Base-by-base conservation (phyloP, 805 yeast species). In the Ogataea corticis region DNA sequence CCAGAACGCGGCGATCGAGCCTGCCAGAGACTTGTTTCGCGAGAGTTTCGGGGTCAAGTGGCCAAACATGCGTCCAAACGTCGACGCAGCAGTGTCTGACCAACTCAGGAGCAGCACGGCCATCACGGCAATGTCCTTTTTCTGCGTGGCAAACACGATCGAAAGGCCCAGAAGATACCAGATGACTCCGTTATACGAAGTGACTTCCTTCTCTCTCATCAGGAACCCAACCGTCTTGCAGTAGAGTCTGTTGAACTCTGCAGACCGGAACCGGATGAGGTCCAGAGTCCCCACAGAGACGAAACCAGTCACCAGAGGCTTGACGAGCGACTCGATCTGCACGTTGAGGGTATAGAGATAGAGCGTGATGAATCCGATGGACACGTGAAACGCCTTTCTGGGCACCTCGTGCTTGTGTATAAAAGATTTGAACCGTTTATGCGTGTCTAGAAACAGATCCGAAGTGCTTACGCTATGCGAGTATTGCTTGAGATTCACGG, bases 51-150 rank as follows among this genome's bases (percentile, higher is more conserved):
- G 95, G 7, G 97, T 88, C 52, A 84, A 75, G 57, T 85, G 77
- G 7, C 98, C 98, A 63, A 70, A 92, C 44, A 77, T 78, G 54
- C 99, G 76, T 32, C 99, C 99, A 59, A 91, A 68, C 0, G 97
- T 88, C 3, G 97, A 88, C 2, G 99, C 99, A 2, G 97, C 92
- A 9, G 98, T 89, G 62, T 94, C 99, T 4, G 96, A 90, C 98
- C 98, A 94, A 60, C 97, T 87, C 51, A 94, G 76, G 41, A 92
- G 71, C 52, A 90, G 72, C 3, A 90, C 81, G 17, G 96, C 74
- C 70, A 89, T 74, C 21, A 91, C 71, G 0, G 84, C 73, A 39
- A 94, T 82, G 59, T 94, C 99, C 67, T 89, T 88, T 12, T 92
- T 82, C 57, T 81, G 84, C 17, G 81, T 65, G 1, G 74, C 50